Conservation (phyloP, 495 filamentous ascomycete genomes). For the Lasiosphaeria hispida region DNA sequence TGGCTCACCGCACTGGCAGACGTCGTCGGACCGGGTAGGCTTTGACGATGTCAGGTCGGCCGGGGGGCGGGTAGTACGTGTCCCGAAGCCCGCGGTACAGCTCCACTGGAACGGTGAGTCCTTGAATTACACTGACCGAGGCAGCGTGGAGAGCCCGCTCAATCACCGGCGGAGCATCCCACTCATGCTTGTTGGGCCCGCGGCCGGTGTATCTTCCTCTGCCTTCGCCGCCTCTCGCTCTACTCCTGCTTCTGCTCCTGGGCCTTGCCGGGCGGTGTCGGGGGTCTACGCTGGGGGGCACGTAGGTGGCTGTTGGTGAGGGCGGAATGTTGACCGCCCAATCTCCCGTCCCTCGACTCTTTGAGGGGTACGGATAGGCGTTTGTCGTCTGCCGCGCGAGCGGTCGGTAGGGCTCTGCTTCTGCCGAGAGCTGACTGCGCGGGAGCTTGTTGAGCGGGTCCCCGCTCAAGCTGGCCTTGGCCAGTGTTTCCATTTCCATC, state of each 20-base stretch:
- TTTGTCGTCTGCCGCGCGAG: background rate
- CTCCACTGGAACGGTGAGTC: slow-evolving; percentile 20
- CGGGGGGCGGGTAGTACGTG: slow-evolving; percentile 26
- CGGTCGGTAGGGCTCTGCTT: slow-evolving; percentile 8
- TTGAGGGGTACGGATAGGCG: slow-evolving; percentile 8
- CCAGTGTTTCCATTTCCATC: background rate
- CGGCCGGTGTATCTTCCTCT: slow-evolving; percentile 4
- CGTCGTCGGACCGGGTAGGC: slow-evolving; percentile 30
- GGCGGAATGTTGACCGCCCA: slow-evolving; percentile 24
- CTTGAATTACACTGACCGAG: slow-evolving; percentile 25
- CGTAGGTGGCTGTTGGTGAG: slow-evolving; percentile 15
- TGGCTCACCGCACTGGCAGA: slow-evolving; percentile 36
- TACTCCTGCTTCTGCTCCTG: slow-evolving; percentile 10
- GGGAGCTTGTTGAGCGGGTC: slow-evolving; percentile 14
- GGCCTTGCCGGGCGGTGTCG: background rate
- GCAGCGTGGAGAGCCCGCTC: slow-evolving; percentile 28
- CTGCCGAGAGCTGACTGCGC: slow-evolving; percentile 16
- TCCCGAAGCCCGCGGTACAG: slow-evolving; percentile 25
- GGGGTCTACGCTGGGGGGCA: background rate
- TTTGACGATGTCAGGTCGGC: slow-evolving; percentile 32
- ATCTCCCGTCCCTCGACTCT: slow-evolving; percentile 1
- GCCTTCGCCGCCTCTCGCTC: background rate
- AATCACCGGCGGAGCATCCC: slow-evolving; percentile 27
- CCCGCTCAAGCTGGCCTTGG: slow-evolving; percentile 9
- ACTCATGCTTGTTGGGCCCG: slow-evolving; percentile 17